phyloP scores from a whole-genome alignment of 1,284 basidiomycete species.

The Irpex rosettiformis region DNA sequence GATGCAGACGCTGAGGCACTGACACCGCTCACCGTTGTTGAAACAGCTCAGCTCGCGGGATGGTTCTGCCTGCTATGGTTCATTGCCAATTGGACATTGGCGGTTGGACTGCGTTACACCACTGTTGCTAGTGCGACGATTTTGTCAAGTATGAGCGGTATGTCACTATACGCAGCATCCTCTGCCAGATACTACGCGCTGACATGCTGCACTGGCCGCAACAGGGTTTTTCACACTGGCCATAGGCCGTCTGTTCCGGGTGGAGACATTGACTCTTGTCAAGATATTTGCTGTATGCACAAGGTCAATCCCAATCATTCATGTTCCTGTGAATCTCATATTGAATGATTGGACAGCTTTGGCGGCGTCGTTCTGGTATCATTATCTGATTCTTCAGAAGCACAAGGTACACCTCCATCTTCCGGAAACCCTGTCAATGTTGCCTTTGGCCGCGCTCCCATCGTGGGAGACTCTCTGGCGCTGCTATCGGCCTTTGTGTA shows the following conservation, averaged over 20 bases:
- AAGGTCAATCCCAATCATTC: slow-evolving; percentile 51
- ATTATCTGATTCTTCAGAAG: slow-evolving; percentile 63
- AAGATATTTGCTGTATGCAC: slow-evolving; percentile 82
- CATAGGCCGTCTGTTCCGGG: slow-evolving; percentile 79
- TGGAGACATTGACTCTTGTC: slow-evolving; percentile 74
- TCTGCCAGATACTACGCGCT: background rate
- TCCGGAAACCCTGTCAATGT: slow-evolving; percentile 1
- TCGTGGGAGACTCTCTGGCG: slow-evolving; percentile 79
- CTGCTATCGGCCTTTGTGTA: slow-evolving; percentile 85
- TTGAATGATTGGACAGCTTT: slow-evolving; percentile 51
- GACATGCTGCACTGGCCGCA: background rate
- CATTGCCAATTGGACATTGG: slow-evolving; percentile 87
- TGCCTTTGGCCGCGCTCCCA: slow-evolving; percentile 21
- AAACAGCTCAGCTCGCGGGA: slow-evolving; percentile 77
- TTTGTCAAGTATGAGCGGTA: slow-evolving; percentile 85
- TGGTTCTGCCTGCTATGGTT: slow-evolving; percentile 89
- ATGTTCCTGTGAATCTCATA: background rate
- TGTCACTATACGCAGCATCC: slow-evolving; percentile 25
- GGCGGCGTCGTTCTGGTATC: slow-evolving; percentile 86
- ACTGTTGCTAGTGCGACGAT: slow-evolving; percentile 91
- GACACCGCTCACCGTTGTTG: slow-evolving; percentile 55
- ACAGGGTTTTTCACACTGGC: slow-evolving; percentile 93
- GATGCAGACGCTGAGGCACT: slow-evolving; percentile 19
- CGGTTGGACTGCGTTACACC: slow-evolving; percentile 79
- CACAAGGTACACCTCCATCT: slow-evolving; percentile 10